Evolutionary conservation across 163 green algal species (phyloP), one percentile per base, ranked within the genome.

Genomic region (Scenedesmus sp.): DNA sequence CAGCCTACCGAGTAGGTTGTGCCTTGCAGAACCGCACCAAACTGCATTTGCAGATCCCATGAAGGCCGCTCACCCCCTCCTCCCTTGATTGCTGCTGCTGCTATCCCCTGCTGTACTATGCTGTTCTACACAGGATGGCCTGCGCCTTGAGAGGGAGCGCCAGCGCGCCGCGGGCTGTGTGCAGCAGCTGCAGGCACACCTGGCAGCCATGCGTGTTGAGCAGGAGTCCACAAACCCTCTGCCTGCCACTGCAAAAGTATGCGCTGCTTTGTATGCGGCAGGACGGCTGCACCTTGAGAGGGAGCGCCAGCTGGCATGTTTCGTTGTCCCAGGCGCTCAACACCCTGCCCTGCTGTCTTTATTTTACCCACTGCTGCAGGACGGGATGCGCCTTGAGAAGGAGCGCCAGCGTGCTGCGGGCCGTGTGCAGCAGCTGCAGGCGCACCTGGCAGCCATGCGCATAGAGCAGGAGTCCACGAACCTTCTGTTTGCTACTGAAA

Each of bases 381-480:
- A 87, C 15, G 54, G n/a, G 0, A 15, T 54, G n/a, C 77, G 88
- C 15, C 62, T 88, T 8, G 88, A 92, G 26, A 62, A 54, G 16
- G 88, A 92, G 88, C 88, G 88, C 1, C 88, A 88, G 59, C 77
- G 88, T 46, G 88, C 79, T 73, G 88, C 88, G 46, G 20, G 66
- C 18, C 77, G 82, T 13, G 88, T 88, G 15, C 77, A 87, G 77
- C 77, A 92, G 88, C 88, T 92, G 34, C 77, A 92, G 79, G 16
- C 77, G 3, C 20, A 87, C 12, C 77, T 92, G 15, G 26, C 60
- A 34, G 79, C n/a, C 57, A 92, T 64, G 59, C 8, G 59, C 59
- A 64, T 64, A 10, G 7, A 64, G 59, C 59, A 64, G 59, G 62
- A 16, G 62, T 70, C 12, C 10, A 70, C 62, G 0, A 20, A 16